Conservation (phyloP, 768 basidiomycete species). For the Termitomyces bulborhizus region DNA sequence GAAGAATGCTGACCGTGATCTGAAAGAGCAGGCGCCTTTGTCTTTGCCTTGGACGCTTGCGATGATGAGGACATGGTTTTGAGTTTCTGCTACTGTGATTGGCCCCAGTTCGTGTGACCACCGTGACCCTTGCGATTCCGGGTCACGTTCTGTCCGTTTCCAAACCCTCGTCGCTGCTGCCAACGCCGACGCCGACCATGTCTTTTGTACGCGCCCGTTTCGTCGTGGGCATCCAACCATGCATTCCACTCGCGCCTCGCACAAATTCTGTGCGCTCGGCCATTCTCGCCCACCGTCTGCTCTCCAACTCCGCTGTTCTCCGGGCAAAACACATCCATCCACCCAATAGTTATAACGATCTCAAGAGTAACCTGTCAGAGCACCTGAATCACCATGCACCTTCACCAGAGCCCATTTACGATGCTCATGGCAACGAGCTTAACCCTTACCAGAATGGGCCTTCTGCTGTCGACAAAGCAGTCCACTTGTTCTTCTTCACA, state of each 20-base stretch:
- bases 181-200: slow-evolving; percentile 41
- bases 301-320: slow-evolving; percentile 37
- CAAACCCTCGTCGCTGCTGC: slow-evolving; percentile 26
- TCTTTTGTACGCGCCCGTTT: slow-evolving; percentile 50
- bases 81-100: slow-evolving; percentile 38
- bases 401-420: slow-evolving; percentile 19
- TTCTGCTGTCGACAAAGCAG: slow-evolving; percentile 92
- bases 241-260: slow-evolving; percentile 28
- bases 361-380: slow-evolving; percentile 31
- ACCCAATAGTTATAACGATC: slow-evolving; percentile 23
- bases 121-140: slow-evolving; percentile 31
- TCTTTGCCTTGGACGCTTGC: slow-evolving; percentile 45
- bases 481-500: slow-evolving; percentile 96
- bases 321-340: slow-evolving; percentile 30
- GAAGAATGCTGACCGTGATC: slow-evolving; percentile 58
- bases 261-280: slow-evolving; percentile 25
- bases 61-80: slow-evolving; percentile 42
- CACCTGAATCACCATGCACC: slow-evolving; percentile 21
- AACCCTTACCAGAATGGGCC: slow-evolving; percentile 76
- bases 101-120: slow-evolving; percentile 25
- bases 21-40: slow-evolving; percentile 51
- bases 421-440: slow-evolving; percentile 44
- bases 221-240: slow-evolving; percentile 46
- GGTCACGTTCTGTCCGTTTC: slow-evolving; percentile 19
- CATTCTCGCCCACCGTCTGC: slow-evolving; percentile 41